Conservation (phyloP, 208 protist genomes). For the Willaertia magna region DNA sequence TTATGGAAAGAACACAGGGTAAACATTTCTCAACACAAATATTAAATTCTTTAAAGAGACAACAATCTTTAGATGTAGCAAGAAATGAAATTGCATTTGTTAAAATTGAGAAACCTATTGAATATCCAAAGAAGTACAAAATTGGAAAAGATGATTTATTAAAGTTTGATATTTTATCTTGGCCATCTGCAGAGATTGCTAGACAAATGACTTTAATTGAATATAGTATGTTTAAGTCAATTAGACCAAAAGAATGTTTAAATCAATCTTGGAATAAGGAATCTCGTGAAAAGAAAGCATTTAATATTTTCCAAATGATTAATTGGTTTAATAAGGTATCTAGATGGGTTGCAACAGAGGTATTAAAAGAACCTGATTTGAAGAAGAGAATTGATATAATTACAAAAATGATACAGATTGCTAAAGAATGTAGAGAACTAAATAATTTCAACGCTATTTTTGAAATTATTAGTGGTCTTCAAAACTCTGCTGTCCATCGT, state of each 20-base stretch:
- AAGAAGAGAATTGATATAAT: constrained; percentile 14
- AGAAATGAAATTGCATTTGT: neutral
- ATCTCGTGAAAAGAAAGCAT: neutral
- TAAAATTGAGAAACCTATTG: neutral
- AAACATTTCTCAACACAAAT: neutral
- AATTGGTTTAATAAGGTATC: constrained; percentile 28
- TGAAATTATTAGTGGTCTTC: constrained; percentile 17
- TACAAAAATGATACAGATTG: constrained; percentile 25
- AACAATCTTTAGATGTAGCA: neutral
- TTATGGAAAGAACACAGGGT: neutral
- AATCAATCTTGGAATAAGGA: constrained; percentile 20
- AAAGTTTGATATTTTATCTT: neutral
- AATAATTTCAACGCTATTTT: constrained; percentile 29
- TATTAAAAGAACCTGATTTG: constrained; percentile 3
- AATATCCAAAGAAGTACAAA: neutral
- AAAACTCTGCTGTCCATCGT: constrained; percentile 8
- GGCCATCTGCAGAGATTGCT: neutral
- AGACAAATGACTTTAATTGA: constrained; percentile 24
- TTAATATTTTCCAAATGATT: constrained; percentile 24
- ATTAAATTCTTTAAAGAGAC: neutral
- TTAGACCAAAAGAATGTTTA: constrained; percentile 20
- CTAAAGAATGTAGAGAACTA: constrained; percentile 19
- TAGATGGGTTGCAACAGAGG: neutral
- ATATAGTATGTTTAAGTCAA: constrained; percentile 11
- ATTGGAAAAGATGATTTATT: neutral